A percentile compares a stretch with the other conserved stretches of the same genome.
Evolutionary conservation across 805 yeast genomes (phyloP).

Genomic region (Ogataea glucozyma): DNA sequence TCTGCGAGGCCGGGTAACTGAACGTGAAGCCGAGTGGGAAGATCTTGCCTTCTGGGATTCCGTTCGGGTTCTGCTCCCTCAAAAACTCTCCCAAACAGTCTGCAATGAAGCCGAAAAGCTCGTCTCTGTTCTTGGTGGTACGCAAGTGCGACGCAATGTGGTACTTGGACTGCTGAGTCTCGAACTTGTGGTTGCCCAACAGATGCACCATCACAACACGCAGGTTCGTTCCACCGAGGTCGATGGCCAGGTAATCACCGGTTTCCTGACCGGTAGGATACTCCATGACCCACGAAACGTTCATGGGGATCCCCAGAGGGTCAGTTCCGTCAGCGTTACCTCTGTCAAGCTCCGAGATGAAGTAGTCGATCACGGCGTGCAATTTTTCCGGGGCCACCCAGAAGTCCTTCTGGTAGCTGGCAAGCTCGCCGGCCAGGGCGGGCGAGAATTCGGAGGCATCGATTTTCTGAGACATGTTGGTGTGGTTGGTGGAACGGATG

Average conservation of each 20-base stretch:
- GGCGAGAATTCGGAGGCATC: slow-evolving; percentile 13
- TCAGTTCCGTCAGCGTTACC: slow-evolving; percentile 53
- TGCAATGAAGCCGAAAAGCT: slow-evolving; percentile 88
- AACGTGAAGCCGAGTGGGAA: slow-evolving; percentile 95
- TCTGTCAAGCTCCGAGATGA: slow-evolving; percentile 51
- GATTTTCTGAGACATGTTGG: slow-evolving; percentile 3
- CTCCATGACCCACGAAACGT: slow-evolving; percentile 60
- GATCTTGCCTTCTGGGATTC: slow-evolving; percentile 50
- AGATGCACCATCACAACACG: slow-evolving; percentile 51
- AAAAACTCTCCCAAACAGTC: slow-evolving; percentile 75
- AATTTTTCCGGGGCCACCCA: slow-evolving; percentile 45
- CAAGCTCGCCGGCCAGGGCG: slow-evolving; percentile 38
- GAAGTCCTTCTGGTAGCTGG: slow-evolving; percentile 40
- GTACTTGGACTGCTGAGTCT: slow-evolving; percentile 86
- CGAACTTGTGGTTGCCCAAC: slow-evolving; percentile 81
- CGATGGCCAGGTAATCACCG: slow-evolving; percentile 61
- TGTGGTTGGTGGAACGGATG: not conserved
- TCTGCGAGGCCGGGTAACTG: slow-evolving; percentile 87
- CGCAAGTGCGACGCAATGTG: slow-evolving; percentile 77
- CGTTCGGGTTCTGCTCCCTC: slow-evolving; percentile 66
- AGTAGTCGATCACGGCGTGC: slow-evolving; percentile 47
- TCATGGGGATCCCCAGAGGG: slow-evolving; percentile 56
- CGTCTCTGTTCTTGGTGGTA: slow-evolving; percentile 72
- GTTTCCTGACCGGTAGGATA: slow-evolving; percentile 59
- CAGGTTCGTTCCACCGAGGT: slow-evolving; percentile 63